Evolutionary conservation across 306 rosid species (phyloP).

Genomic region (Trifolium dubium): DNA sequence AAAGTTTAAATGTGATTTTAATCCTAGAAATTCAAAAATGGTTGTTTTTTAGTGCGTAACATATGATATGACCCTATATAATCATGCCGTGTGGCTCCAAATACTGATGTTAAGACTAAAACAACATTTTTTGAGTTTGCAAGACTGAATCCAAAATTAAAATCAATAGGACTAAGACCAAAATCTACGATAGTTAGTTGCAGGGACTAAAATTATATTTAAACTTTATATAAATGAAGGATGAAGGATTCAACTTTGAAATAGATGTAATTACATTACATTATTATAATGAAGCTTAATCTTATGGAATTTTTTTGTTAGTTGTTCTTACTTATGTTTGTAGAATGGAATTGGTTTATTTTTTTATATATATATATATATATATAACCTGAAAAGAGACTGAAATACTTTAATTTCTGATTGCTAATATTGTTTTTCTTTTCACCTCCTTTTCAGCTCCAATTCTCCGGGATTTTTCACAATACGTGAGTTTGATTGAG

Average conservation of each 20-base stretch:
- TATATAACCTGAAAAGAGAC: constrained; percentile 4
- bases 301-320: neutral
- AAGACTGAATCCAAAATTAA: too few relatives aligned
- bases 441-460: constrained; percentile 57
- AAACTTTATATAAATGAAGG: neutral
- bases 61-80: too few relatives aligned
- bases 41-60: neutral
- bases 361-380: neutral
- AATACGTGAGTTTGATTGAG: constrained; percentile 76
- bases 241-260: constrained; percentile 6
- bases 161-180: neutral
- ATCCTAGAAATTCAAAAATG: too few relatives aligned
- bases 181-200: too few relatives aligned
- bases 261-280: neutral
- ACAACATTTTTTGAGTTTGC: too few relatives aligned
- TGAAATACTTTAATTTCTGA: constrained; percentile 18
- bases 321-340: neutral
- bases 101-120: too few relatives aligned
- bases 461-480: constrained; percentile 73
- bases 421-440: neutral
- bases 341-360: neutral
- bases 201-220: neutral
- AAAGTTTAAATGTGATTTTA: too few relatives aligned
- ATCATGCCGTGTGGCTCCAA: too few relatives aligned
- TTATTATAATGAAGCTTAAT: neutral